A percentile compares a stretch with the other conserved stretches of the same genome.
Conservation (phyloP, 2,329 filamentous ascomycete species). For the Fusarium guadeloupense region DNA sequence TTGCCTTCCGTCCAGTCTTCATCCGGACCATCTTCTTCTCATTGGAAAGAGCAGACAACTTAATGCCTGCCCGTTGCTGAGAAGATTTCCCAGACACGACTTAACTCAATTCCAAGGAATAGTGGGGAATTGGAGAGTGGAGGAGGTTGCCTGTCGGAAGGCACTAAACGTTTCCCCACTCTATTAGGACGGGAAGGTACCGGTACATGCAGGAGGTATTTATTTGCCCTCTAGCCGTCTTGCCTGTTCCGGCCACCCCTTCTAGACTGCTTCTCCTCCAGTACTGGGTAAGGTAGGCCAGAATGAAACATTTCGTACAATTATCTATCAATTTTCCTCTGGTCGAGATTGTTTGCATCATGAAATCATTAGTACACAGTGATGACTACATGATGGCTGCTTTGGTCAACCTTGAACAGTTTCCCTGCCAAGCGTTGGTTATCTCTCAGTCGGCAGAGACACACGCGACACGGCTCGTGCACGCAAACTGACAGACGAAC, state of each 20-base stretch:
- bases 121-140: conserved; percentile 33
- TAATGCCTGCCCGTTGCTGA: conserved; percentile 5
- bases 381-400: background rate
- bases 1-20: too few relatives aligned
- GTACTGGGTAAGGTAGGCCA: too few relatives aligned
- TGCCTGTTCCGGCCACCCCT: too few relatives aligned
- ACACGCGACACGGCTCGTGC: background rate
- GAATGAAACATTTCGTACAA: too few relatives aligned
- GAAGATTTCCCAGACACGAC: conserved; percentile 6
- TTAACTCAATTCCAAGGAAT: conserved; percentile 31
- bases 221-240: background rate
- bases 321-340: too few relatives aligned
- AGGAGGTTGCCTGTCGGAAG: background rate
- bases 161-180: conserved; percentile 23
- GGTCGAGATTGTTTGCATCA: too few relatives aligned
- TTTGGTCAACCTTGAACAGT: background rate
- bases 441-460: conserved; percentile 6
- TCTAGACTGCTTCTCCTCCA: too few relatives aligned
- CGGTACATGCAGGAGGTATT: conserved; percentile 30
- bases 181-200: conserved; percentile 14
- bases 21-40: background rate
- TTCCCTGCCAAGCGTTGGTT: conserved; percentile 11
- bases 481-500: background rate
- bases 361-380: background rate
- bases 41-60: background rate